Evolutionary conservation across 768 basidiomycete genomes (phyloP), one percentile per base, ranked within the genome.

Genomic region (Udeniomyces megalosporus): DNA sequence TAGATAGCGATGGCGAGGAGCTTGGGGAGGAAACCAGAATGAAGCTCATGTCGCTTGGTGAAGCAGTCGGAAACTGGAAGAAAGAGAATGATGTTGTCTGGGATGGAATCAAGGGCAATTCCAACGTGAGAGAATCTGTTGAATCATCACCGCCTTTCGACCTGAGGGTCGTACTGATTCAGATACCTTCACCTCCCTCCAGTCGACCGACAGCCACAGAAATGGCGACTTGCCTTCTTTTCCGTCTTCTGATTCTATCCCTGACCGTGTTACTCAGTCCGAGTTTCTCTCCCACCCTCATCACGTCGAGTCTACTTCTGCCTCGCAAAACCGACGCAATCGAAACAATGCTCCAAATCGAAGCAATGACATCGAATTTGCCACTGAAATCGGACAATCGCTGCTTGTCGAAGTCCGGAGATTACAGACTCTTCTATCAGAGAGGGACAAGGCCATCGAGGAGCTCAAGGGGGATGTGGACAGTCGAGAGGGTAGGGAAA

Each of bases 321-420:
- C 60, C 2, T 58, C 62, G 1, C 47, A 48, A 26, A 44, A 42
- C n/a, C 56, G 62, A 24, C 50, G 62, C 22, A 26, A 46, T 20
- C 38, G 72, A 17, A 72, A 74, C 59, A 42, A 42, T 42, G 68
- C 67, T 17, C 69, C 71, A 49, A 70, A 70, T 52, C 64, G 70
- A 60, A 70, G 68, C 6, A 67, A 71, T 28, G 72, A 68, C 70
- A 71, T 76, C 86, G 93, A 95, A 77, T 96, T 97, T 68, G 93
- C 93, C 45, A 92, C 95, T 69, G 93, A 97, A 77, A 97, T 97
- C 61, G 92, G 93, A 7, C 91, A 88, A 66, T 86, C 86, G 14
- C 77, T 96, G 54, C 78, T 96, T 32, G 85, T 85, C 8, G 93
- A 97, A 75, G 89, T 96, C 50, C 79, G 92, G 49, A 80, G 93